phyloP scores from a whole-genome alignment of 2,329 filamentous ascomycete genomes.

The Fusarium succisae region DNA sequence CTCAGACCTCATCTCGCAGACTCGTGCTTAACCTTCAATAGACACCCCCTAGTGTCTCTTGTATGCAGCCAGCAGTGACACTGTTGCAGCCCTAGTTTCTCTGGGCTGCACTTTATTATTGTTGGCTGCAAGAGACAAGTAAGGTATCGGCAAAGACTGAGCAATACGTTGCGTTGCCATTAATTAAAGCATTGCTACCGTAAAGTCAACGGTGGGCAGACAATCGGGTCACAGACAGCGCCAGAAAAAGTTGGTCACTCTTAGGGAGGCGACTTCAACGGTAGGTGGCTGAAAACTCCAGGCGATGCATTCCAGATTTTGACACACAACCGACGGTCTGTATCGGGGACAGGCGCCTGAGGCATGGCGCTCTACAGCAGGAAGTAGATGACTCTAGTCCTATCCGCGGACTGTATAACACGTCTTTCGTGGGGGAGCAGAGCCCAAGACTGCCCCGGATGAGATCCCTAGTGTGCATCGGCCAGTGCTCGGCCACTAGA shows the following conservation, averaged over 20 bases:
- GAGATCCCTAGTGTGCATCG: constrained; percentile 24
- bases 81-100: constrained; percentile 28
- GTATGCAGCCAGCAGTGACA: constrained; percentile 25
- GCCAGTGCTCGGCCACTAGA: constrained; percentile 26
- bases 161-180: background rate
- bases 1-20: constrained; percentile 24
- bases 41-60: constrained; percentile 34
- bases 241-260: constrained; percentile 19
- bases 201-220: constrained; percentile 27
- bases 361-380: background rate
- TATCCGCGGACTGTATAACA: constrained; percentile 14
- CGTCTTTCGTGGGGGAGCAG: constrained; percentile 10
- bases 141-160: constrained; percentile 15
- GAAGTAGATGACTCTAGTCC: constrained; percentile 17
- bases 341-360: constrained; percentile 2
- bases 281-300: constrained; percentile 21
- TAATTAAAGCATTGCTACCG: constrained; percentile 26
- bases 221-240: constrained; percentile 25
- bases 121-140: constrained; percentile 26
- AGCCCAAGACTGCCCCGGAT: constrained; percentile 30
- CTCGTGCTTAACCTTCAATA: constrained; percentile 26
- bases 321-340: constrained; percentile 14
- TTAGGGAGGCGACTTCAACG: constrained; percentile 16
- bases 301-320: constrained; percentile 28
- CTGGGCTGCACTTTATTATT: constrained; percentile 20